These are phyloP conservation scores for Phaeolepiota aurea DNA, from an alignment of 768 basidiomycete species.

Conservation along the genomic window DNA sequence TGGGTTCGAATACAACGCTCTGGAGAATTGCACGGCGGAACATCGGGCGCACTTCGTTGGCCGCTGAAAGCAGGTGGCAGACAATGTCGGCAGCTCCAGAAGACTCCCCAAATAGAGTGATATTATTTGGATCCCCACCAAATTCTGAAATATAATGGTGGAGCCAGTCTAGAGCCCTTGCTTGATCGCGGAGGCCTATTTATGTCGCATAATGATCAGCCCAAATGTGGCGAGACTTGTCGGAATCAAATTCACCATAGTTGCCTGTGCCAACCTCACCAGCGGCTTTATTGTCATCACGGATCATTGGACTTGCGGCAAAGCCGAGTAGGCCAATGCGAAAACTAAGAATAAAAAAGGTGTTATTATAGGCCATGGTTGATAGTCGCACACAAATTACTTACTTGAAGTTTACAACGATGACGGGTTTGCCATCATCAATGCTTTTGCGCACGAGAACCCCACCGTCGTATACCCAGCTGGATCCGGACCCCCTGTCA, in stretches of 20 bases:
- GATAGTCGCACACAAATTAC: conserved; percentile 14
- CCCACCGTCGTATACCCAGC: conserved; percentile 73
- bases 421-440: conserved; percentile 50
- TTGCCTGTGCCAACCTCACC: conserved; percentile 73
- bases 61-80: conserved; percentile 53
- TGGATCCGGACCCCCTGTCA: conserved; percentile 64
- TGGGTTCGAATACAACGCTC: conserved; percentile 56
- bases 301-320: conserved; percentile 57
- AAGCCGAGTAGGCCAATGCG: conserved; percentile 73
- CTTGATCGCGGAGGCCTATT: conserved; percentile 64
- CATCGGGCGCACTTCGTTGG: conserved; percentile 50
- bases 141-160: conserved; percentile 51
- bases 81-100: conserved; percentile 53
- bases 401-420: conserved; percentile 72
- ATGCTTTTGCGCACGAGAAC: conserved; percentile 64
- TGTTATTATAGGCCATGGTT: neutral
- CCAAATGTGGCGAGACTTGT: too few relatives aligned
- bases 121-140: conserved; percentile 58
- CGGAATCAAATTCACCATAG: conserved; percentile 43
- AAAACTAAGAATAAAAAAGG: conserved; percentile 36
- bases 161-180: conserved; percentile 56
- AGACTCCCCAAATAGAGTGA: conserved; percentile 43
- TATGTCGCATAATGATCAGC: conserved; percentile 5
- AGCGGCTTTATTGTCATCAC: conserved; percentile 55
- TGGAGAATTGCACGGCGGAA: conserved; percentile 75